phyloP scores from a whole-genome alignment of 2,329 filamentous ascomycete species.

The Clarireedia paspali region DNA sequence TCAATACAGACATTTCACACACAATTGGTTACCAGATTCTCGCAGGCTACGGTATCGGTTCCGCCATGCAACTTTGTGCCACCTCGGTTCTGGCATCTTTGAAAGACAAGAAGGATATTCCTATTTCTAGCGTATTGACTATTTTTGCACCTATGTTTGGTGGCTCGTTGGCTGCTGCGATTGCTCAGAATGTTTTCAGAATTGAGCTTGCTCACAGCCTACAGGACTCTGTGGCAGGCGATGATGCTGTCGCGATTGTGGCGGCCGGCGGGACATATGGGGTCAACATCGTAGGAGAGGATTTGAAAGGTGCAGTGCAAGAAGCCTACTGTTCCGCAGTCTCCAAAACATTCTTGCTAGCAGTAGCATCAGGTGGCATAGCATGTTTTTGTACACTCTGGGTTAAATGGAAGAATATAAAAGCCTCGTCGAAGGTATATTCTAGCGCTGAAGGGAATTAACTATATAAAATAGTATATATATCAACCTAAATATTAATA shows the following conservation, averaged over 20 bases:
- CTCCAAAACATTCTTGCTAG: too few species aligned
- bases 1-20: conserved; percentile 16
- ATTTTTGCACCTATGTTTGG: background rate
- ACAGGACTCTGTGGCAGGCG: conserved; percentile 12
- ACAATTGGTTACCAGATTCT: conserved; percentile 52
- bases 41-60: conserved; percentile 46
- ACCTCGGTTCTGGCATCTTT: conserved; percentile 43
- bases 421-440: too few species aligned
- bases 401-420: too few species aligned
- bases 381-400: too few species aligned
- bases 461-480: too few species aligned
- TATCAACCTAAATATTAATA: too few species aligned
- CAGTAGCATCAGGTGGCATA: too few species aligned
- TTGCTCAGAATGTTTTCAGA: background rate
- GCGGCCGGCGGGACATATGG: conserved; percentile 31
- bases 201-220: conserved; percentile 28
- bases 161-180: background rate
- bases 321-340: too few species aligned
- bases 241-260: conserved; percentile 34
- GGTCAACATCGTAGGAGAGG: too few species aligned
- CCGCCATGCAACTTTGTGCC: conserved; percentile 41
- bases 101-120: conserved; percentile 40
- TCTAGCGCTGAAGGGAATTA: too few species aligned
- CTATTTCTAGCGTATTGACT: conserved; percentile 30
- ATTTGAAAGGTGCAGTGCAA: too few species aligned